A percentile compares a stretch with the other conserved stretches of the same genome.
Conservation (phyloP, 257 asterid genomes). For the Handroanthus guayacan region DNA sequence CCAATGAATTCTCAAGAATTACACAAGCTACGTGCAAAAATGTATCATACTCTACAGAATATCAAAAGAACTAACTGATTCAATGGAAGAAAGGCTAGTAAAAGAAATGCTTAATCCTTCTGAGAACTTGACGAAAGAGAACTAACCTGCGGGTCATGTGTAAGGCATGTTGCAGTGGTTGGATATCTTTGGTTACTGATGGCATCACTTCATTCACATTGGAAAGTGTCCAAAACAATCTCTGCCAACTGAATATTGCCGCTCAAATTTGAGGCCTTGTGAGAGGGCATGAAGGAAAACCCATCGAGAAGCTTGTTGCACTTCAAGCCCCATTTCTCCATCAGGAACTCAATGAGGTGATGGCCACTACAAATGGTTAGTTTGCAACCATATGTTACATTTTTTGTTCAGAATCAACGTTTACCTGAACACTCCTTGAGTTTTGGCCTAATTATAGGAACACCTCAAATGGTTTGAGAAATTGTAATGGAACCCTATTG, state of each 20-base stretch:
- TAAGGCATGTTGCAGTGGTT: neutral
- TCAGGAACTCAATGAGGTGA: constrained; percentile 85
- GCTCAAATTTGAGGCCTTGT: constrained; percentile 74
- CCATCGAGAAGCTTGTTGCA: constrained; percentile 86
- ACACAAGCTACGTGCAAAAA: too few relatives aligned
- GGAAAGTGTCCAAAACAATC: constrained; percentile 59
- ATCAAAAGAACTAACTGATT: neutral
- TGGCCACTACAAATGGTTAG: constrained; percentile 72
- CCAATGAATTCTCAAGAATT: too few relatives aligned
- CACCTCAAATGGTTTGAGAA: too few relatives aligned
- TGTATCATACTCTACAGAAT: too few relatives aligned
- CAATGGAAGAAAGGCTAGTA: neutral
- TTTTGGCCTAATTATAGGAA: too few relatives aligned
- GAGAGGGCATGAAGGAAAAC: constrained; percentile 74
- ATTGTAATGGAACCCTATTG: too few relatives aligned
- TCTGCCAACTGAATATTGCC: constrained; percentile 92
- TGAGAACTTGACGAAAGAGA: neutral
- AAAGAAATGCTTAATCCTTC: neutral
- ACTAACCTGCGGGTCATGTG: neutral
- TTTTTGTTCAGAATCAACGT: neutral
- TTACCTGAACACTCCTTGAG: neutral
- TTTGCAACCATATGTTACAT: neutral
- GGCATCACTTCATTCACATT: constrained; percentile 4
- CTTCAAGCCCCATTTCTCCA: constrained; percentile 91
- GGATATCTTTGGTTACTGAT: neutral